Base-by-base conservation (phyloP, 1,139 yeast species). In the Scheffersomyces titani region DNA sequence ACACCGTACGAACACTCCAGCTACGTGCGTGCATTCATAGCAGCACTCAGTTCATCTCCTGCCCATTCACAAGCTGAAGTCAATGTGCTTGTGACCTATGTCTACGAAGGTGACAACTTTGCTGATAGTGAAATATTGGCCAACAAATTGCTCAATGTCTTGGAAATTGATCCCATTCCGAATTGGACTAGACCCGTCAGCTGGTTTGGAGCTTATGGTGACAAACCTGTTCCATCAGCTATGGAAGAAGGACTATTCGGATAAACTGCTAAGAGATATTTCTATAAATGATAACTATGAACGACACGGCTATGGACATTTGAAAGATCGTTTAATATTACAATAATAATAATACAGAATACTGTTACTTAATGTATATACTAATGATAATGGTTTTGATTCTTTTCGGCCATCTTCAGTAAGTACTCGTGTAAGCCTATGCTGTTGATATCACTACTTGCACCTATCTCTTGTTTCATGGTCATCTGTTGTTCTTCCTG, bases 101-200 rank as follows among this genome's bases (percentile, higher is more conserved):
- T 88, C 2, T 92, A 90, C 67, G 98, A 93, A 70, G 98, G 98
- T 40, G 98, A 92, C 70, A 93, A 93, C 69, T 83, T 88, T 52
- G 70, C 74, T 24, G 98, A 92, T 69, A 96, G 96, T 0, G 80
- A 78, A 55, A 66, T 72, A 13, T 74, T 90, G 59, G 89, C 91
- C 3, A 63, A 64, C 6, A 70, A 73, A 50, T 68, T 78, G 48
- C 69, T 68, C 44, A 68, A 68, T 44, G 70, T 68, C 47, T 68
- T 81, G 18, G 67, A 70, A 0, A 52, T 81, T 20, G 53, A 60
- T 20, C 50, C 53, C 46, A 61, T 59, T 47, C 61, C 59, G 3
- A 16, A 57, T 13, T 83, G 88, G 82, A 64, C 67, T 2, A 73
- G 78, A 44, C 98, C 98, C 0, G 75, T 80, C 16, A 90, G 97